Evolutionary conservation across 2,329 filamentous ascomycete species (phyloP), one percentile per base, ranked within the genome.

Genomic region (Dactylonectria estremocensis): DNA sequence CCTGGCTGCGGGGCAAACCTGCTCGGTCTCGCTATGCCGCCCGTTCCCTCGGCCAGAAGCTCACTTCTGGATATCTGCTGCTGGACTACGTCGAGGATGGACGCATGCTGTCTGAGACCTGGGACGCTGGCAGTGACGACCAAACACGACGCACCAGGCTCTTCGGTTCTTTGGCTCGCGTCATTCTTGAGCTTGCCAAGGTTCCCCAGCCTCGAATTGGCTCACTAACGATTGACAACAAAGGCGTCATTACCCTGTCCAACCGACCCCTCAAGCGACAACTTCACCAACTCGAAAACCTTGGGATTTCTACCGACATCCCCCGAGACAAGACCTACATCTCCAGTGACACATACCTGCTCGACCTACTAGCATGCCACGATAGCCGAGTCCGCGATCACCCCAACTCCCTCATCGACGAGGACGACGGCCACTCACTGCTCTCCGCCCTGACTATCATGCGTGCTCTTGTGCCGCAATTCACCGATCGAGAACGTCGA

Each of bases 211-310:
- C 76, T 2, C 72, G 72, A 10, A 79, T 80, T 18, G 78, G 71
- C 16, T 69, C 76, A 8, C 77, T 74, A 55, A 66, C 66, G 1
- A 74, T 79, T 66, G 61, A 71, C 63, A 62, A 80, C 58, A 16
- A 55, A 7, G 77, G 77, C 45, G 77, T 73, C 14, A 68, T 81
- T 10, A 69, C 70, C 22, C 67, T 80, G 40, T 72, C 76, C 16
- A 83, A 83, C 70, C 79, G 80, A 3, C 81, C 81, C 31, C 72
- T 82, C 20, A 77, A 73, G 20, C 72, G 77, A 65, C 70, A 70
- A 24, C 67, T 83, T 24, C 76, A 80, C 50, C 46, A 72, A 66
- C 37, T 80, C 22, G 80, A 83, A 66, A 83, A 82, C 62, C 75
- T 74, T 35, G 70, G 71, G 1, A 78, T 82, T 60, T 69, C 77